Conservation (phyloP, 305 asterid genomes). For the Plantago rigida region DNA sequence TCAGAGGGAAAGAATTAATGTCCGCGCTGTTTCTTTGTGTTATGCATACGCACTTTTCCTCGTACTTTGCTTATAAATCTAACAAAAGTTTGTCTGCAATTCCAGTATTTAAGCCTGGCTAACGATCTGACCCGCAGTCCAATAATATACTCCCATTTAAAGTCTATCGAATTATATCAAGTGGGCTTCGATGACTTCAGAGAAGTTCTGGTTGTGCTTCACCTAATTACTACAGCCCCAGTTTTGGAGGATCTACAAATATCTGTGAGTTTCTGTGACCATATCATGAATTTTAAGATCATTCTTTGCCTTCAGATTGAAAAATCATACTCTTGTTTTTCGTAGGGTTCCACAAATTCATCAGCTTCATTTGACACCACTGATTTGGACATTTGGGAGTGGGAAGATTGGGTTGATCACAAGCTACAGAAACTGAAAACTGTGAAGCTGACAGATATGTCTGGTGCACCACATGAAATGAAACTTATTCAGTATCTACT, state of each 20-base stretch:
- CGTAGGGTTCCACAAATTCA: constrained; percentile 53
- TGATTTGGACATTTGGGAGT: constrained; percentile 45
- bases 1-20: neutral
- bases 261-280: constrained; percentile 44
- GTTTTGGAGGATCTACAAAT: constrained; percentile 57
- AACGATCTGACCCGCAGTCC: constrained; percentile 35
- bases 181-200: constrained; percentile 72
- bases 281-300: neutral
- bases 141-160: constrained; percentile 42
- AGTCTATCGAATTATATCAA: constrained; percentile 67
- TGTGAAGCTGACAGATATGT: constrained; percentile 51
- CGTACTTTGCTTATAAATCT: constrained; percentile 7
- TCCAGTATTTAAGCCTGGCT: constrained; percentile 67
- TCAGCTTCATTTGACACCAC: constrained; percentile 24
- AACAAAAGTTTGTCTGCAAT: constrained; percentile 11
- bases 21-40: neutral
- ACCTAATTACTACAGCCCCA: constrained; percentile 63
- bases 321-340: neutral
- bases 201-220: constrained; percentile 65
- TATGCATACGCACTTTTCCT: neutral
- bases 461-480: constrained; percentile 58
- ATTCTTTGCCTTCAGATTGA: constrained; percentile 2
- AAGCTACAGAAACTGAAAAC: constrained; percentile 38
- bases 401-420: constrained; percentile 27
- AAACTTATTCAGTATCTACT: constrained; percentile 60